Base-by-base conservation (phyloP, 805 yeast species). In the Candida endomychidarum region DNA sequence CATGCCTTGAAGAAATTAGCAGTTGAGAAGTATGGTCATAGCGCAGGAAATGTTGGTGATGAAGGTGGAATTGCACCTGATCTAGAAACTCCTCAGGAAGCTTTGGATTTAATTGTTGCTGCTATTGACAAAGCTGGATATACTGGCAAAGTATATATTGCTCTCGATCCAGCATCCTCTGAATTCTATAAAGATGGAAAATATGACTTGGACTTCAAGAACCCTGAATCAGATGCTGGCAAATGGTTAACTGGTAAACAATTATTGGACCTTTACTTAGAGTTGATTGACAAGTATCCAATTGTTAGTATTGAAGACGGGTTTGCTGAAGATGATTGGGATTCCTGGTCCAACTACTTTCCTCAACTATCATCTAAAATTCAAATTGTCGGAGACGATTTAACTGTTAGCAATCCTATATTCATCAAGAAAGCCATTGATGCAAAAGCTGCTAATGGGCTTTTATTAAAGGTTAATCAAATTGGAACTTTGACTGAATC, bases 11-110 rank as follows among this genome's bases (percentile, higher is more conserved):
- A 93, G 80, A 72, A 90, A 53, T 75, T 86, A 61, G 84, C 98
- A 71, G 86, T 87, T 82, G 83, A 87, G 83, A 78, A 75, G 70
- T 93, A 91, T 83, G 99, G 99, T 67, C 84, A 87, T 65, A 83
- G 95, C 50, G 99, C 99, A 61, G 98, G 96, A 76, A 91, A 91
- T 78, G 99, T 91, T 67, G 99, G 99, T 82, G 99, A 91, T 74
- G 99, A 91, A 81, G 99, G 99, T 85, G 99, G 99, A 82, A 96
- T 91, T 78, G 99, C 99, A 61, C 99, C 99, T 72, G 87, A 89
- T 73, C 83, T 93, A 56, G 79, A 84, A 55, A 80, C 96, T 58
- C 91, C 99, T 66, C 86, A 81, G 72, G 98, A 91, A 81, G 99
- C 98, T 59, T 78, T 91, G 55, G 97, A 93, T 77, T 83, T 91